These are phyloP conservation scores for Starmerella tilneyi DNA, from an alignment of 805 yeast species.

Conservation along the genomic window DNA sequence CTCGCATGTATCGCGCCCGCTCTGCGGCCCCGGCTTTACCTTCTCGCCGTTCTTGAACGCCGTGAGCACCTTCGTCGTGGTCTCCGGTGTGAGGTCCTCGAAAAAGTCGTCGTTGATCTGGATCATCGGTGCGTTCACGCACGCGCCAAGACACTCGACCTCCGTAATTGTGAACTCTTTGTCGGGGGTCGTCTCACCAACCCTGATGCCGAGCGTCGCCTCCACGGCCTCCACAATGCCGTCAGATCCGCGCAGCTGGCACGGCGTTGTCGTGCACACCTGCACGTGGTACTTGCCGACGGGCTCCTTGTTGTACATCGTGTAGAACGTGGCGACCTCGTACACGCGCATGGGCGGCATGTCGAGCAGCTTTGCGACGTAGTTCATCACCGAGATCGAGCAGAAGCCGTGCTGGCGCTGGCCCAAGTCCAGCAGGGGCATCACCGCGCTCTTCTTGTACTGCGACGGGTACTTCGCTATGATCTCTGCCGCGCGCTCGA, in stretches of 20 bases:
- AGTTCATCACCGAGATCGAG: constrained; percentile 78
- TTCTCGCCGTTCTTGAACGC: constrained; percentile 54
- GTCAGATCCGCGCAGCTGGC: constrained; percentile 76
- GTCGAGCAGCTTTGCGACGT: constrained; percentile 71
- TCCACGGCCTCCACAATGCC: constrained; percentile 63
- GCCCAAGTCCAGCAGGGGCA: constrained; percentile 79
- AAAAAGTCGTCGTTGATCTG: constrained; percentile 73
- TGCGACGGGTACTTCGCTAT: constrained; percentile 75
- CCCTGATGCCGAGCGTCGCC: constrained; percentile 49
- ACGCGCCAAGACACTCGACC: constrained; percentile 86
- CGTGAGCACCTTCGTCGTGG: constrained; percentile 49
- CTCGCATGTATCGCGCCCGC: constrained; percentile 60
- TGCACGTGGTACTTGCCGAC: constrained; percentile 78
- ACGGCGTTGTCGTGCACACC: constrained; percentile 83
- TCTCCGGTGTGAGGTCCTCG: constrained; percentile 69
- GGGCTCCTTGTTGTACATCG: constrained; percentile 80
- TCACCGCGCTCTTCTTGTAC: constrained; percentile 76
- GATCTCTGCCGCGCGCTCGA: constrained; percentile 57
- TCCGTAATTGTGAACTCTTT: constrained; percentile 71
- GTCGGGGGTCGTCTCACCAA: constrained; percentile 71
- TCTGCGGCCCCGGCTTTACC: constrained; percentile 60
- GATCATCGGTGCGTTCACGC: constrained; percentile 84
- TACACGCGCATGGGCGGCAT: constrained; percentile 93
- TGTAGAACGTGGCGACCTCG: constrained; percentile 84
- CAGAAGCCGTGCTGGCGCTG: constrained; percentile 83